Conservation (phyloP, 2,329 filamentous ascomycete genomes). For the Sporothrix sp. region DNA sequence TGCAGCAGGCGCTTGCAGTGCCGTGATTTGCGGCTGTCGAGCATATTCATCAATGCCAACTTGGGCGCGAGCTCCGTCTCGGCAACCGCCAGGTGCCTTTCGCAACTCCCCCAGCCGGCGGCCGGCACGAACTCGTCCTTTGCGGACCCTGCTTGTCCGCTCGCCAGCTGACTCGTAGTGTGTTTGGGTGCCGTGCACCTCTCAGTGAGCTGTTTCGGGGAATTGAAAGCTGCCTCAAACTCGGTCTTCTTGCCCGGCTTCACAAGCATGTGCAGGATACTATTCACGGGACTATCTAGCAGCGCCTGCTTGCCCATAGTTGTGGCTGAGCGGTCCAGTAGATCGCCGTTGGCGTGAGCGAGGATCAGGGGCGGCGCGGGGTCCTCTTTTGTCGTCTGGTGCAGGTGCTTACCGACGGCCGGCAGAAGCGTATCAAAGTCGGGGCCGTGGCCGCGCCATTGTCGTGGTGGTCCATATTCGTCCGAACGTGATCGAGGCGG, state of each 20-base stretch:
- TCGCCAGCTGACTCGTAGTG: constrained; percentile 33
- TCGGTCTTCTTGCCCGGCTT: constrained; percentile 22
- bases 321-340: constrained; percentile 15
- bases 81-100: constrained; percentile 26
- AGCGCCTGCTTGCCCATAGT: constrained; percentile 15
- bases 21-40: constrained; percentile 21
- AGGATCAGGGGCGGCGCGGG: constrained; percentile 25
- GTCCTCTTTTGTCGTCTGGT: neutral
- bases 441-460: constrained; percentile 26
- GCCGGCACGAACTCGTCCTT: constrained; percentile 34
- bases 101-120: constrained; percentile 28
- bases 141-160: constrained; percentile 34
- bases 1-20: constrained; percentile 27
- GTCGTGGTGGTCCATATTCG: constrained; percentile 31
- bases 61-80: constrained; percentile 19
- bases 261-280: constrained; percentile 28
- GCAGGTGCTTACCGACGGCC: neutral
- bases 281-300: constrained; percentile 28
- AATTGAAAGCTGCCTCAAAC: constrained; percentile 27
- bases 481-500: constrained; percentile 27
- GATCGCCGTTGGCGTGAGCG: constrained; percentile 32
- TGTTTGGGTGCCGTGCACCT: constrained; percentile 23
- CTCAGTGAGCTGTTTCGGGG: constrained; percentile 25
- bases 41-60: constrained; percentile 13
- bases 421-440: neutral